phyloP scores from a whole-genome alignment of 1,284 basidiomycete genomes.

The Cystobasidium pallidum region DNA sequence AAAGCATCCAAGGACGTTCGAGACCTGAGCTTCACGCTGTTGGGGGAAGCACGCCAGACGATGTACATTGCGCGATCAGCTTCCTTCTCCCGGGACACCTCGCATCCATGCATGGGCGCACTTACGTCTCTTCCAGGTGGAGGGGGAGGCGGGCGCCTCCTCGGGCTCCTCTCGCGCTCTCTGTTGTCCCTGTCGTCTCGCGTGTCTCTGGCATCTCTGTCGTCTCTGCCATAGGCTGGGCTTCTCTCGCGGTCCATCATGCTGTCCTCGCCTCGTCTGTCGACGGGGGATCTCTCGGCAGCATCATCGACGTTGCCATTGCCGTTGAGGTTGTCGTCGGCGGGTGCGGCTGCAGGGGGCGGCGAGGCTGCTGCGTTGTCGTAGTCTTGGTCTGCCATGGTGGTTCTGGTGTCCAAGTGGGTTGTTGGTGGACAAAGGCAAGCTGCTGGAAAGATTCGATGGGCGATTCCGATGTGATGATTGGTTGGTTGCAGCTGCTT shows the following conservation, averaged over 20 bases:
- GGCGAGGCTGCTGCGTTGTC: conserved; percentile 8
- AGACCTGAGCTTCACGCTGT: conserved; percentile 66
- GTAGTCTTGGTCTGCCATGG: conserved; percentile 37
- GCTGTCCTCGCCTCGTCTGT: conserved; percentile 4
- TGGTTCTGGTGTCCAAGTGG: not conserved
- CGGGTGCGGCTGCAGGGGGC: conserved; percentile 1
- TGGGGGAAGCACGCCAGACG: too few relatives aligned
- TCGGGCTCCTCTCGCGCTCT: conserved; percentile 20
- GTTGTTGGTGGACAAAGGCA: not conserved
- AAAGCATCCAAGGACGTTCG: conserved; percentile 91
- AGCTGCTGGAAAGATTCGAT: not conserved
- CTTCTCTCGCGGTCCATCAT: conserved; percentile 32
- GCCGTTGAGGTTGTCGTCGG: conserved; percentile 6
- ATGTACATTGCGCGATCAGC: conserved; percentile 2
- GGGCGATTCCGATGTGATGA: too few relatives aligned
- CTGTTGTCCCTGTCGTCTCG: conserved; percentile 23
- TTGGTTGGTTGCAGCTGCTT: too few relatives aligned
- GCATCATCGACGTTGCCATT: conserved; percentile 1
- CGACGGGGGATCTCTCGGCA: conserved; percentile 3
- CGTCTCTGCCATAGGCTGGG: conserved; percentile 13
- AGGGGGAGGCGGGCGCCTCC: conserved; percentile 35
- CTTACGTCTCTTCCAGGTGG: conserved; percentile 38
- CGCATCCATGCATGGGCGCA: not conserved
- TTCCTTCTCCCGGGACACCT: not conserved
- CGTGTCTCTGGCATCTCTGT: not conserved